Base-by-base conservation (phyloP, 768 basidiomycete genomes). In the Rhodotorula diobovata region DNA sequence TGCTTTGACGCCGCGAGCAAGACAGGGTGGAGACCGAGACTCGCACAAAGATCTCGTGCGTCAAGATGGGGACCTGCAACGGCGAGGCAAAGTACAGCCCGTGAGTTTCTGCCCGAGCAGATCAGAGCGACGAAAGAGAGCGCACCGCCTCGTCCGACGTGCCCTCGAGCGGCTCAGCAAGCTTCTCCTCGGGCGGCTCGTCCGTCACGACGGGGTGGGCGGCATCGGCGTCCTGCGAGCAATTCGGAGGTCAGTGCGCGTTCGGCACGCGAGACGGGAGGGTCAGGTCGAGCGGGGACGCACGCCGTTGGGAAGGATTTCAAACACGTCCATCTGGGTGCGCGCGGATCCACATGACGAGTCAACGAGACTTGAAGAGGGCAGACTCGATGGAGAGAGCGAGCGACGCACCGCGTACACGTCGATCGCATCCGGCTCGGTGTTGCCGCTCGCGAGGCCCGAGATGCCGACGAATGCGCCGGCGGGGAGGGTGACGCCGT, bases 381-480 rank as follows among this genome's bases (percentile, higher is more conserved):
- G n/a, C n/a, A n/a, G 61, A 25, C 32, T 48, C 35, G 35, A 30
- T 28, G 28, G 60, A 50, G 30, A 48, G 23, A 28, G 46, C 41
- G 4, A 45, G 48, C 4, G 57, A 45, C 67, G 55, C 41, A 77
- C 70, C 6, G 77, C 77, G 53, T 78, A 78, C 12, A 78, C 66
- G 43, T 78, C 77, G 41, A 78, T 58, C 34, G 69, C 43, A 39
- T 78, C 77, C n/a, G 77, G 76, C 53, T 77, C 76, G 41, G 76
- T 69, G 51, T 71, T 71, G 32, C 72, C 77, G 35, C 66, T 69
- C 8, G 77, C 76, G 39, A 78, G 68, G 25, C 68, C 76, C 0
- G 75, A 63, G 41, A 78, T 28, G 30, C 77, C 77, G 39, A 78
- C 14, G 59, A 75, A 67, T 35, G n/a, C 35, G 14, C 69, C 68